phyloP scores from a whole-genome alignment of 768 basidiomycete species.

The Lactarius deliciosus region DNA sequence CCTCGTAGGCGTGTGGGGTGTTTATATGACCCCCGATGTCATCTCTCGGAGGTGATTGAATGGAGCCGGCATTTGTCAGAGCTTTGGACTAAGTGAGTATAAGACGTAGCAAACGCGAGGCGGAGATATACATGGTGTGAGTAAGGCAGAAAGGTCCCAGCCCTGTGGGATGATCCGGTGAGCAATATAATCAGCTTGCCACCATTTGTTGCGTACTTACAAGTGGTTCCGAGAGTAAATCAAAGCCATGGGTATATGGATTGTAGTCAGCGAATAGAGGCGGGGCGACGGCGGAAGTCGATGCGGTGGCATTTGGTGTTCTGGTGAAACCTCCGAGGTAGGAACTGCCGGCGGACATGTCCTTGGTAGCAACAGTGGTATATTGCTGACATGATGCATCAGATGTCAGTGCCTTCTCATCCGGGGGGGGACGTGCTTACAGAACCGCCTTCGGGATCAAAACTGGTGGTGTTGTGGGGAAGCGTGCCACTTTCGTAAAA shows the following conservation, averaged over 20 bases:
- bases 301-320: neutral
- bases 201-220: neutral
- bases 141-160: neutral
- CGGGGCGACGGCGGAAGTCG: neutral
- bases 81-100: neutral
- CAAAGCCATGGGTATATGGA: neutral
- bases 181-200: neutral
- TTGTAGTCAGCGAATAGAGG: neutral
- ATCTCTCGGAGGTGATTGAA: neutral
- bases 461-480: neutral
- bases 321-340: neutral
- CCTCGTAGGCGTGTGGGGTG: neutral
- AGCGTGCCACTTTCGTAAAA: neutral
- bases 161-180: neutral
- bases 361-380: neutral
- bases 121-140: neutral
- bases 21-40: neutral
- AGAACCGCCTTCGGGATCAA: neutral
- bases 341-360: neutral
- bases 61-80: neutral
- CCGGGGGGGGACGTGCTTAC: neutral
- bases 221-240: neutral
- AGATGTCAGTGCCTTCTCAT: neutral
- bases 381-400: neutral
- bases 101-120: neutral